phyloP scores from a whole-genome alignment of 1,139 yeast species.

The Sugiyamaella xylanicola region DNA sequence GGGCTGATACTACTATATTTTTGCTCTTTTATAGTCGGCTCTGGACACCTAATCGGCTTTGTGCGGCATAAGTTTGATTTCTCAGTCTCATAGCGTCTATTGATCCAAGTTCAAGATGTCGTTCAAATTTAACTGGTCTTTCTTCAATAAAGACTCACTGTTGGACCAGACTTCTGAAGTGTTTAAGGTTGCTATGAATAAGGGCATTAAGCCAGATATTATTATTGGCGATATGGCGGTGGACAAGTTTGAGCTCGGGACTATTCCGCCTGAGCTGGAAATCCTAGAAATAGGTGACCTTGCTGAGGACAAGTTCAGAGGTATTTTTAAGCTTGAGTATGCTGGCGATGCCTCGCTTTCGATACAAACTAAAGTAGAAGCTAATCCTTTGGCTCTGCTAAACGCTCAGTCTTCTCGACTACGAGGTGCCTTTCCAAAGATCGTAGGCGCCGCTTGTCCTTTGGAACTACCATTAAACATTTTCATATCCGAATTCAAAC shows the following conservation, averaged over 20 bases:
- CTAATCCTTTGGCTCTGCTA: conserved; percentile 60
- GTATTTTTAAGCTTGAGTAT: conserved; percentile 71
- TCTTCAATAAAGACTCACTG: conserved; percentile 65
- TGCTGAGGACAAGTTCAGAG: conserved; percentile 68
- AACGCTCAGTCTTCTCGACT: conserved; percentile 41
- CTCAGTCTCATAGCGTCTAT: no score
- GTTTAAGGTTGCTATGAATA: conserved; percentile 70
- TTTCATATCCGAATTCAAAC: conserved; percentile 60
- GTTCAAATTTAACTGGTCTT: conserved; percentile 74
- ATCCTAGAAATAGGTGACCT: conserved; percentile 75
- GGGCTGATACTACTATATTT: no score
- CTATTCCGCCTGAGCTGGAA: conserved; percentile 67
- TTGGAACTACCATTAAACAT: conserved; percentile 69
- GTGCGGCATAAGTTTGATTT: no score
- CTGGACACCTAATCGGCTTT: no score
- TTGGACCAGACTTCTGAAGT: conserved; percentile 66
- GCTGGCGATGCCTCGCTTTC: conserved; percentile 71
- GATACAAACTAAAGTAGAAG: conserved; percentile 67
- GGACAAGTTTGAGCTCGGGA: conserved; percentile 72
- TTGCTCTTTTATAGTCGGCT: no score
- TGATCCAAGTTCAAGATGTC: conserved; percentile 57
- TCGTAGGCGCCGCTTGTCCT: conserved; percentile 55
- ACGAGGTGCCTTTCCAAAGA: conserved; percentile 23
- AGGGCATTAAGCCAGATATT: conserved; percentile 70
- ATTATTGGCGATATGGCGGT: conserved; percentile 71